Base-by-base conservation (phyloP, 176 grass and related monocot genomes). In the Chloris gayana region DNA sequence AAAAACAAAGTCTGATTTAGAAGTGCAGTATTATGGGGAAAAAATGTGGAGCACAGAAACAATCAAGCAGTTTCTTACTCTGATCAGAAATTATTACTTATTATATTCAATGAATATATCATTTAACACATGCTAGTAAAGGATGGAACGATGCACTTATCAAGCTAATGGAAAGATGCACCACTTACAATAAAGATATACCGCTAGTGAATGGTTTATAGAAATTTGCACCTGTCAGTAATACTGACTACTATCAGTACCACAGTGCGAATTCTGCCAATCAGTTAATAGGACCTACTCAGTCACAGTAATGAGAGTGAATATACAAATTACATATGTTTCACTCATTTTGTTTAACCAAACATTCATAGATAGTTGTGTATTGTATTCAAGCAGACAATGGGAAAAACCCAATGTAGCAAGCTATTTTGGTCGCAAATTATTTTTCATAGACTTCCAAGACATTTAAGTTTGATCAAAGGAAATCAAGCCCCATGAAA, bases 1-100 rank as follows among this genome's bases (percentile, higher is more conserved):
- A 76, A 41, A 17, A 47, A 17, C 14, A 80, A 75, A 88, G 33
- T 45, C 19, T 45, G 66, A 56, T 68, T 34, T 45, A 50, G 22
- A 78, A 54, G 27, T 77, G 34, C 6, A 44, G 45, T 77, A 56
- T 37, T 73, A 65, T 19, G 46, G 32, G 1, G 37, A 82, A 29
- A 61, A 50, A 2, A 72, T 31, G 38, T 44, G 15, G 34, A 56
- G 53, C 33, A 21, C 25, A 70, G 27, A 69, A 59, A 59, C 17
- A 70, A 57, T 59, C 34, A 69, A 42, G 26, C 64, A 80, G 19
- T 80, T 68, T 57, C 75, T 68, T 44, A 10, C 26, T 77, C 26
- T 15, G 9, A 30, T 7, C 27, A 67, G 66, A 51, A 31, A 9
- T 33, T 45, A 46, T 72, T 64, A 17, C 35, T 38, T 41, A 51